These are phyloP conservation scores for Extremus antarcticus DNA, from an alignment of 495 filamentous ascomycete genomes.

Conservation along the genomic window DNA sequence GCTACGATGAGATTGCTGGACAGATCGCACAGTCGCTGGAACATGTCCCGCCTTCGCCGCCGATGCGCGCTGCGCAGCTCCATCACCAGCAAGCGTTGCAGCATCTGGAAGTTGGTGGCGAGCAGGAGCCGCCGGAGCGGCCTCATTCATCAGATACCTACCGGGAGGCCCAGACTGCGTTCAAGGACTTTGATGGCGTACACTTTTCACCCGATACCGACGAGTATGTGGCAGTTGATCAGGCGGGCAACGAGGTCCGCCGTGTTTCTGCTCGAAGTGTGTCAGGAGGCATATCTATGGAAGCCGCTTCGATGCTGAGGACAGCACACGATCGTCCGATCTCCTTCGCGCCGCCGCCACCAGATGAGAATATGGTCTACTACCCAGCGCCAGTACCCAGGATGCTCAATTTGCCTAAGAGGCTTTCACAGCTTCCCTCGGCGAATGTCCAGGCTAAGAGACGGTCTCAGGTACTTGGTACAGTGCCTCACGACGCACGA, in stretches of 20 bases:
- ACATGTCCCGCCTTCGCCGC: slow-evolving; percentile 7
- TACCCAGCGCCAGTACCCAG: slow-evolving; percentile 92
- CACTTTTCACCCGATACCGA: slow-evolving; percentile 51
- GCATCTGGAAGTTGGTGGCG: background rate
- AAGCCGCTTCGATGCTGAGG: slow-evolving; percentile 24
- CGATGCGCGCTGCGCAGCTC: background rate
- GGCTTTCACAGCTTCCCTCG: slow-evolving; percentile 64
- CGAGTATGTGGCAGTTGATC: slow-evolving; percentile 27
- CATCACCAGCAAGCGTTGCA: background rate
- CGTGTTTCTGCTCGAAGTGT: slow-evolving; percentile 15
- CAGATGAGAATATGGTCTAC: slow-evolving; percentile 72
- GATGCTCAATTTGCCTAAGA: slow-evolving; percentile 84
- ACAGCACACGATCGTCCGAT: slow-evolving; percentile 18
- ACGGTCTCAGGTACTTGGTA: slow-evolving; percentile 41
- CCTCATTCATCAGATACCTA: slow-evolving; percentile 53
- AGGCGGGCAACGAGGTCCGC: slow-evolving; percentile 24
- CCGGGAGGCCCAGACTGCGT: slow-evolving; percentile 56
- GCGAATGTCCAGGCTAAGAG: slow-evolving; percentile 53
- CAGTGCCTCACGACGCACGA: slow-evolving; percentile 33
- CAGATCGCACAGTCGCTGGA: slow-evolving; percentile 11
- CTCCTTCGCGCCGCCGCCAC: slow-evolving; percentile 41
- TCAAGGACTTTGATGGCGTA: slow-evolving; percentile 89
- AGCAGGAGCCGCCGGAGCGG: slow-evolving; percentile 26
- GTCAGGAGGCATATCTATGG: slow-evolving; percentile 8
- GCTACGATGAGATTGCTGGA: slow-evolving; percentile 15